Percentiles rank a stretch among this genome's conserved stretches.
phyloP scores from a whole-genome alignment of 1,139 yeast species.

The Komagataea norvegica region DNA sequence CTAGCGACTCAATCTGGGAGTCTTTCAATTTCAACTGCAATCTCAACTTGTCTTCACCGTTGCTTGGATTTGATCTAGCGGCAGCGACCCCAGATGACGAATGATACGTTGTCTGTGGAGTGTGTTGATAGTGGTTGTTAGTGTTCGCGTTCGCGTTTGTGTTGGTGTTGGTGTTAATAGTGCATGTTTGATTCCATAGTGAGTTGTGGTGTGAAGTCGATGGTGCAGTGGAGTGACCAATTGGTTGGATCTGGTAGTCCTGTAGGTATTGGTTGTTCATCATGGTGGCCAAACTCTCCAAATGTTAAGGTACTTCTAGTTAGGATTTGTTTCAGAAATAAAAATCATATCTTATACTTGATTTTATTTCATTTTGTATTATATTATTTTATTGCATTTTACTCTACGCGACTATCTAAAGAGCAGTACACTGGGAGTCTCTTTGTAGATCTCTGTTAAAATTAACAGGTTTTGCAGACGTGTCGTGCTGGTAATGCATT shows the following conservation, averaged over 20 bases:
- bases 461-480: too few species aligned
- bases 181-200: conserved; percentile 6
- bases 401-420: too few species aligned
- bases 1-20: conserved; percentile 35
- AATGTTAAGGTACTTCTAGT: background rate
- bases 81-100: background rate
- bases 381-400: too few species aligned
- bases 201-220: conserved; percentile 8
- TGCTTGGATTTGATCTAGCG: background rate
- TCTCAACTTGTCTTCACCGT: conserved; percentile 23
- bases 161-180: background rate
- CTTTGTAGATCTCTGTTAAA: too few species aligned
- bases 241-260: conserved; percentile 10
- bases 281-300: background rate
- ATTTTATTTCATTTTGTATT: too few species aligned
- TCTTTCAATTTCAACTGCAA: conserved; percentile 34
- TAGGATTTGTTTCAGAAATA: conserved; percentile 2
- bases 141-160: background rate
- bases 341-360: too few species aligned
- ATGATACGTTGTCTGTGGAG: conserved; percentile 1
- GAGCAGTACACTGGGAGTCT: too few species aligned
- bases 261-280: conserved; percentile 9
- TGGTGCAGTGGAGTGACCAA: conserved; percentile 10
- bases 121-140: conserved; percentile 1
- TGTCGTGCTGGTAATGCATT: too few species aligned